phyloP scores from a whole-genome alignment of 1,284 basidiomycete genomes.

The Salmacisia buchloeana region DNA sequence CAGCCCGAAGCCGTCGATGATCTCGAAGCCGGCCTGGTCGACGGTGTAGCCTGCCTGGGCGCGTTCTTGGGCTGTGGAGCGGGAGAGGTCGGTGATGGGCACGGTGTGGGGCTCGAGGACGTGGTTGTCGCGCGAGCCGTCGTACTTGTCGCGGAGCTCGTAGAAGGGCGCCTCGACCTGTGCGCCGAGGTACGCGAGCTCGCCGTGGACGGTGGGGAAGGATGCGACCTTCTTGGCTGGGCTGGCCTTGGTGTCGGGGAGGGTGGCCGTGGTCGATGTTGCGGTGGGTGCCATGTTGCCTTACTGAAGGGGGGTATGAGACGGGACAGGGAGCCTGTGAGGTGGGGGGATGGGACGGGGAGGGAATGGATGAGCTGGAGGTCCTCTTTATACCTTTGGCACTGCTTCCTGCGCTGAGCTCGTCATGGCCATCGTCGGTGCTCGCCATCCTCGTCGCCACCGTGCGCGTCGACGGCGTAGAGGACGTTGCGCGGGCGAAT shows the following conservation, averaged over 20 bases:
- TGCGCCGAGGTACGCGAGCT: constrained; percentile 34
- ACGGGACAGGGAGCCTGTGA: not conserved
- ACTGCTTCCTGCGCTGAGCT: too few species aligned
- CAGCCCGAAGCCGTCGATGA: constrained; percentile 29
- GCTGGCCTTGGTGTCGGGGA: not conserved
- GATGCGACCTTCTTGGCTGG: not conserved
- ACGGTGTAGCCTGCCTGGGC: constrained; percentile 21
- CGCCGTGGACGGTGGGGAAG: constrained; percentile 18
- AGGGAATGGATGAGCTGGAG: too few species aligned
- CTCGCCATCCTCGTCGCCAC: too few species aligned
- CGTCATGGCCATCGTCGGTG: too few species aligned
- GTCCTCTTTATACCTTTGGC: too few species aligned
- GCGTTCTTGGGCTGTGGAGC: constrained; percentile 18
- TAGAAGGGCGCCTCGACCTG: constrained; percentile 26
- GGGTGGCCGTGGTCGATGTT: not conserved
- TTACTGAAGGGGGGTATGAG: not conserved
- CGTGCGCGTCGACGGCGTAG: too few species aligned
- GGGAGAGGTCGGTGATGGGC: constrained; percentile 28
- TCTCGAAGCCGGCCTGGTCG: constrained; percentile 31
- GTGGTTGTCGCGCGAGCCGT: constrained; percentile 20
- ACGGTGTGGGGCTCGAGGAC: constrained; percentile 21
- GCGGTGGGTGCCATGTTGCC: too few species aligned
- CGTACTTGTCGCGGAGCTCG: constrained; percentile 18
- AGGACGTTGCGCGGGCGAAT: too few species aligned
- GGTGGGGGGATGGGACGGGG: too few species aligned